A percentile compares a stretch with the other conserved stretches of the same genome.
phyloP scores from a whole-genome alignment of 305 asterid genomes.

The Fraxinus angustifolia region DNA sequence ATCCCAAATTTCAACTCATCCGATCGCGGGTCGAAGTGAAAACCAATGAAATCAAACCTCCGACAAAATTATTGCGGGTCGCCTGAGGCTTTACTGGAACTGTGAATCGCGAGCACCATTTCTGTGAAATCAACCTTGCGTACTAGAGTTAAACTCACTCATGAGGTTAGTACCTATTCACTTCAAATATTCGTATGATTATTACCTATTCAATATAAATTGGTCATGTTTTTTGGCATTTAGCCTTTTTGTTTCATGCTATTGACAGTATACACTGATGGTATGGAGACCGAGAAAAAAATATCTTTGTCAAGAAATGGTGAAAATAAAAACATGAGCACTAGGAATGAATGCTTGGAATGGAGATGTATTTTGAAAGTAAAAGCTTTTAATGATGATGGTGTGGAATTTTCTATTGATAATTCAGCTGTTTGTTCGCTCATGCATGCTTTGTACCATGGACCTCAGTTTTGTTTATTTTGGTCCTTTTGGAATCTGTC shows the following conservation, averaged over 20 bases:
- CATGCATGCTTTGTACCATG: background rate
- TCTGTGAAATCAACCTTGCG: too few species aligned
- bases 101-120: too few species aligned
- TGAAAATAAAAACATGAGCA: background rate
- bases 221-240: background rate
- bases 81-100: too few species aligned
- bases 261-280: background rate
- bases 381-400: background rate
- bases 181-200: too few species aligned
- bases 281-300: background rate
- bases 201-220: too few species aligned
- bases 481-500: background rate
- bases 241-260: background rate
- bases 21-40: too few species aligned
- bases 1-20: too few species aligned
- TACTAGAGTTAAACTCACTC: too few species aligned
- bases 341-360: background rate
- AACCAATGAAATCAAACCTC: too few species aligned
- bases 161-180: too few species aligned
- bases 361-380: background rate
- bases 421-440: background rate
- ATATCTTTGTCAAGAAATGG: background rate
- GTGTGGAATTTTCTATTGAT: background rate
- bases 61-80: too few species aligned
- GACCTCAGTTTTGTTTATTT: background rate